phyloP scores from a whole-genome alignment of 345 rosid species.

The Cardiospermum halicacabum region DNA sequence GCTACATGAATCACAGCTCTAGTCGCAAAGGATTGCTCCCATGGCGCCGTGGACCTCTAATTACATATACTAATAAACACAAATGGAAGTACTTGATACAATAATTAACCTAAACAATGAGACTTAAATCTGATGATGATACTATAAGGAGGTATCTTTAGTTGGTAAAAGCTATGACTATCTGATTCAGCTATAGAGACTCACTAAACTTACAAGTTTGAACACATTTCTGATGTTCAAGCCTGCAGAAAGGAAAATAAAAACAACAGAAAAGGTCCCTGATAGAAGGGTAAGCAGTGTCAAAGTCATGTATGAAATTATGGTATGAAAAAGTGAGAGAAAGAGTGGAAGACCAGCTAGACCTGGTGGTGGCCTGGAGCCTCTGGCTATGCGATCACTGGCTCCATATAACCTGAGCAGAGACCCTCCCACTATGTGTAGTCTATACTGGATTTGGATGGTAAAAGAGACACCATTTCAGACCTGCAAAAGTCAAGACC shows the following conservation, averaged over 20 bases:
- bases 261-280: neutral
- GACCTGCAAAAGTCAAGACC: neutral
- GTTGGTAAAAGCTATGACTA: neutral
- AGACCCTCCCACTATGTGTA: neutral
- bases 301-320: neutral
- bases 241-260: neutral
- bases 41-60: too few relatives aligned
- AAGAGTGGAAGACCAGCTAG: neutral
- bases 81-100: too few relatives aligned
- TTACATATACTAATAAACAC: too few relatives aligned
- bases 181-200: neutral
- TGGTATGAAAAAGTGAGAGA: neutral
- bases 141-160: neutral
- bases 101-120: too few relatives aligned
- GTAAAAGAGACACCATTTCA: neutral
- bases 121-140: too few relatives aligned
- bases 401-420: neutral
- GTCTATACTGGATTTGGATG: neutral
- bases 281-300: neutral
- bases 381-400: neutral
- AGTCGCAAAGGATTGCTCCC: too few relatives aligned
- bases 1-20: too few relatives aligned
- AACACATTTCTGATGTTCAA: neutral
- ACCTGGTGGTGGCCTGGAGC: neutral
- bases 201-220: neutral